Conservation (phyloP, 2,329 filamentous ascomycete genomes). For the Colletotrichum spaethianum region DNA sequence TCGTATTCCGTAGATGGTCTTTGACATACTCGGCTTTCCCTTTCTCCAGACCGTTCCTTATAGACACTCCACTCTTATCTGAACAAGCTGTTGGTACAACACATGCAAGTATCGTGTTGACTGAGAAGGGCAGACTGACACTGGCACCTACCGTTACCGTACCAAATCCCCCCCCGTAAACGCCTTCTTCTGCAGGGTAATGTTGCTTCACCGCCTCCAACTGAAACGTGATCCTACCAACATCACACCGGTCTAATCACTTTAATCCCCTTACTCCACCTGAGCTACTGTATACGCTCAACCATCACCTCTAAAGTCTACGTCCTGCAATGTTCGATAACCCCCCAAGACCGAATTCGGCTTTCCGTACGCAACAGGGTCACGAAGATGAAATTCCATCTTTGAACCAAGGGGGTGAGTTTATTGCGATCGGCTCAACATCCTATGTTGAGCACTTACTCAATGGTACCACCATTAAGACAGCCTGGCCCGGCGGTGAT, state of each 20-base stretch:
- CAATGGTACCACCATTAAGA: slow-evolving; percentile 21
- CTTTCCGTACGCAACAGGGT: not conserved
- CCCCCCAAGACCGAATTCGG: not conserved
- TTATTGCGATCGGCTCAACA: slow-evolving; percentile 16
- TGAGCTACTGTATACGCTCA: not conserved
- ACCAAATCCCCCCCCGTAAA: no score
- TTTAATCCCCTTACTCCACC: not conserved
- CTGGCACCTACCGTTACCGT: no score
- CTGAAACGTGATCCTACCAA: not conserved
- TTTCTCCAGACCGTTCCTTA: no score
- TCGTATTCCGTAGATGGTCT: no score
- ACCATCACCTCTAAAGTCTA: not conserved
- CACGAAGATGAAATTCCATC: not conserved
- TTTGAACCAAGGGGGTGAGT: slow-evolving; percentile 21
- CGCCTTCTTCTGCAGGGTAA: no score
- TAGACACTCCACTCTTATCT: no score
- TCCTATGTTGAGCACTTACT: slow-evolving; percentile 17
- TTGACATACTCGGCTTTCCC: no score
- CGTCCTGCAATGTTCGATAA: not conserved
- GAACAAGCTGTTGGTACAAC: no score
- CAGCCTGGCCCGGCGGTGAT: slow-evolving; percentile 8
- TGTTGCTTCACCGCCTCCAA: not conserved
- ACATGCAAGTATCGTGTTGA: no score
- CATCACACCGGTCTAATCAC: not conserved
- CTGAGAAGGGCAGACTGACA: no score